Evolutionary conservation across 2,329 filamentous ascomycete species (phyloP), one percentile per base, ranked within the genome.

Genomic region (Berkeleyomyces basicola): DNA sequence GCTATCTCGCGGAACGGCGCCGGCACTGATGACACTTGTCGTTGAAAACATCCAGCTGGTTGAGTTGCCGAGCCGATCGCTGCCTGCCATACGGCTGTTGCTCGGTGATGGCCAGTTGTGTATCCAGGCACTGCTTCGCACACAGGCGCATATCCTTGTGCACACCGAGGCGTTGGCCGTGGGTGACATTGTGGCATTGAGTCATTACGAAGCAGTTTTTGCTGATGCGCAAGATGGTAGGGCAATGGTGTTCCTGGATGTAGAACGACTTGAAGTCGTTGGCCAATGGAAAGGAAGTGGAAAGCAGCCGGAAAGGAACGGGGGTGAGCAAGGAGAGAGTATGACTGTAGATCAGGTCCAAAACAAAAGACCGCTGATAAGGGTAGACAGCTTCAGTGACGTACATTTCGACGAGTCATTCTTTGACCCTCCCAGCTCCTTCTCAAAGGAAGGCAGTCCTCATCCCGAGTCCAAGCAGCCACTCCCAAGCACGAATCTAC

Each of bases 1-100:
- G 58, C 78, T 96, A n/a, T 76, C 95, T 6, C 71, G 85, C 53
- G 91, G 91, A 42, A 79, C 88, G 33, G 81, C 96, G 37, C 90
- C 91, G 0, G 86, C 90, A n/a, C 90, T 86, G 44, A 81, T 95
- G 43, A 88, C 90, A 0, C 89, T 90, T 4, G 83, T 90, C 0
- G 83, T 92, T 36, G 60, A 61, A 57, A 49, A 33, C 16, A 33
- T 61, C 5, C 0, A 61, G 66, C 4, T 70, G 68, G 2, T 70
- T 67, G 14, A 68, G 72, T 68, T 76, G 76, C 49, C 60, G 2
- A 61, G 40, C 49, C 57, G 57, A 16, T 43, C 60, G n/a, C 49
- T 61, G 73, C 76, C 78, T 40, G 71, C 73, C 1, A 67, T 81
- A 0, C 73, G 79, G 1, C 66, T 82, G 9, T 61, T 82, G 0